A percentile compares a stretch with the other conserved stretches of the same genome.
These are phyloP conservation scores for Boletus rubescentipes DNA, from an alignment of 768 basidiomycete genomes.

Conservation along the genomic window DNA sequence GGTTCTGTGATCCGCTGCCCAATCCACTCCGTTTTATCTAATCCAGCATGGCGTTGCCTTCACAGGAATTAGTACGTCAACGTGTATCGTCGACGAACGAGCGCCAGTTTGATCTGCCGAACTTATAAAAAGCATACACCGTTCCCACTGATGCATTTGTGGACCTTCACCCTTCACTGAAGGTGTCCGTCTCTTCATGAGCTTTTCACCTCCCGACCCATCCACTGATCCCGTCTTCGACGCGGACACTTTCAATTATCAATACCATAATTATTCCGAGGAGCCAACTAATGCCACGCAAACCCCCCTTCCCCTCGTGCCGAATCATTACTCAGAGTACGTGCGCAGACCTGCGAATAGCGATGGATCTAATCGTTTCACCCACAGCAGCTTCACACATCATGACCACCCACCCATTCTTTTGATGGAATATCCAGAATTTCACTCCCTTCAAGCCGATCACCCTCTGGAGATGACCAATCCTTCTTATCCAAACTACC, in stretches of 20 bases:
- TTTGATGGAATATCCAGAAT: neutral
- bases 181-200: neutral
- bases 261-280: neutral
- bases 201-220: neutral
- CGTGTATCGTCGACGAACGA: neutral
- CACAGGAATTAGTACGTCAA: neutral
- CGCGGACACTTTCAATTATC: neutral
- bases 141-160: neutral
- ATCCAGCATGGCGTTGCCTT: neutral
- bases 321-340: neutral
- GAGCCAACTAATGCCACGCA: neutral
- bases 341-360: neutral
- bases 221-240: neutral
- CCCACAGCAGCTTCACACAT: neutral
- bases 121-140: neutral
- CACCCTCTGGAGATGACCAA: neutral
- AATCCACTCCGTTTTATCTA: conserved; percentile 1
- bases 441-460: neutral
- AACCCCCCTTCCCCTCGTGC: neutral
- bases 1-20: neutral
- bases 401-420: neutral
- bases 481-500: neutral
- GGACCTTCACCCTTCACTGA: neutral
- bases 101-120: neutral
- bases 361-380: neutral